These are phyloP conservation scores for Prunus mume DNA, from an alignment of 306 rosid genomes.

Conservation along the genomic window DNA sequence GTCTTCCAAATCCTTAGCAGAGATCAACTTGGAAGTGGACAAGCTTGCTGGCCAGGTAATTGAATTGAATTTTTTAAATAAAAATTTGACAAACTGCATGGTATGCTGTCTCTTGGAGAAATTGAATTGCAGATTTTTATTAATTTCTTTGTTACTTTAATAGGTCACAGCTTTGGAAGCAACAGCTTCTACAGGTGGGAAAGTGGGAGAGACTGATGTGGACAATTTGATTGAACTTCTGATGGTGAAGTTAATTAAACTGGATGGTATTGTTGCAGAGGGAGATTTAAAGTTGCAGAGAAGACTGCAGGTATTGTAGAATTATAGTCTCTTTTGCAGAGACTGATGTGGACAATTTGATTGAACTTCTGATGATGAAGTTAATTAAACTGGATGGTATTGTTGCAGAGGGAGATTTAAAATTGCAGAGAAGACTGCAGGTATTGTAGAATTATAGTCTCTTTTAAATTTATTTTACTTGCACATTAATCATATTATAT, in stretches of 20 bases:
- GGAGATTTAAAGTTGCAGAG: constrained; percentile 59
- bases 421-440: constrained; percentile 58
- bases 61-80: background rate
- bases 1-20: constrained; percentile 46
- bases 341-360: constrained; percentile 49
- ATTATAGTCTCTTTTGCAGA: constrained; percentile 1
- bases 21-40: constrained; percentile 56
- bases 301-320: constrained; percentile 51
- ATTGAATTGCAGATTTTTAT: background rate
- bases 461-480: background rate
- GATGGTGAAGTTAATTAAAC: constrained; percentile 57
- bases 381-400: constrained; percentile 67
- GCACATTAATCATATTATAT: background rate
- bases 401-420: constrained; percentile 55
- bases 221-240: constrained; percentile 58
- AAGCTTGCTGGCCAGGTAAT: constrained; percentile 59
- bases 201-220: constrained; percentile 39
- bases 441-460: constrained; percentile 22
- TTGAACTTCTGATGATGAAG: constrained; percentile 61
- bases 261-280: constrained; percentile 64
- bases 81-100: background rate
- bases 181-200: constrained; percentile 32
- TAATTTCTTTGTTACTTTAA: constrained; percentile 16
- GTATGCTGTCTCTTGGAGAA: background rate
- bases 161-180: constrained; percentile 63